Base-by-base conservation (phyloP, 148 eudicot genomes). In the Rhododendron griersonianum region DNA sequence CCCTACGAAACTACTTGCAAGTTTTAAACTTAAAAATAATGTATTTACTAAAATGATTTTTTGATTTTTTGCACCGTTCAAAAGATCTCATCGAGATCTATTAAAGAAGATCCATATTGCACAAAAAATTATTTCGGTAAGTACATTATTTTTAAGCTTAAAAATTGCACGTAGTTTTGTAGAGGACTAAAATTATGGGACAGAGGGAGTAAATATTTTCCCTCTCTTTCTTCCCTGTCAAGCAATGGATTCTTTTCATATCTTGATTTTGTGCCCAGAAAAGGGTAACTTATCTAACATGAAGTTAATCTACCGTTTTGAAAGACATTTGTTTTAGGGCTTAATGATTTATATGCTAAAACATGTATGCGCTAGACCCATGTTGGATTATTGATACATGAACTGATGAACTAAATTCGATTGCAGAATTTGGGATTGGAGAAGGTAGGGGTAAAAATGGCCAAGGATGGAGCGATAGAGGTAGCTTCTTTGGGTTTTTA, bases 361-460 rank as follows among this genome's bases (percentile, higher is more conserved):
- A 33, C 25, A 67, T 87, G 47, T 83, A 74, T 45, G n/a, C 50
- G 33, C 45, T 45, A 47, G 77, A 39, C 48, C 5, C 14, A 23
- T 35, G 23, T 16, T 35, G 44, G 23, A 77, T 67, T 50, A 15
- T 65, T 87, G 78, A 88, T 61, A 30, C 47, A 37, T 57, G 19
- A 25, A 13, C 50, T 83, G 79, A 61, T 57, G 19, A 25, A 13
- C 50, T 83, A 78, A 61, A 78, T 53, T 83, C 25, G 48, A 59
- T 81, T 86, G 90, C 95, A 97, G 99, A 94, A 95, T 90, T 87
- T 97, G 88, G 99, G 99, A 73, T 90, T 97, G 90, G 98, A 97
- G 90, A 88, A 79, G 4, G 95, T 93, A 76, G 99, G 98, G 45
- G 98, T 97, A 81, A 91, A 93, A 90, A 88, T 97, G 92, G 80